Percentiles rank a stretch among this genome's conserved stretches.
These are phyloP conservation scores for Pyrus communis DNA, from an alignment of 306 rosid species.

Conservation along the genomic window DNA sequence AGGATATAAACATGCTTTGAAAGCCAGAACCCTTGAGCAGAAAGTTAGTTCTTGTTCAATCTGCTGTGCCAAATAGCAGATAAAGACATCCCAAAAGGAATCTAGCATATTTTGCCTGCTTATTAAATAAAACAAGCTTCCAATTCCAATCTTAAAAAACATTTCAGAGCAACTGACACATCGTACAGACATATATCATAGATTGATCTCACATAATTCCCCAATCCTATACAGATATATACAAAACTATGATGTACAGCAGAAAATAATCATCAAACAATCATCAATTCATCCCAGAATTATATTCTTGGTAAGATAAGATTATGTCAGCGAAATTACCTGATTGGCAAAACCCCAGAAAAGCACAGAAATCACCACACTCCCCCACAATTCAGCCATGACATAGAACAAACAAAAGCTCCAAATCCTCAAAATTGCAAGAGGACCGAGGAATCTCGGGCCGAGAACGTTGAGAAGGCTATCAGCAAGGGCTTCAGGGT, in stretches of 20 bases:
- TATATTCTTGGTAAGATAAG: background rate
- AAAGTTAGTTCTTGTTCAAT: background rate
- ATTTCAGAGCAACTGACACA: background rate
- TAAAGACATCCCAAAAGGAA: background rate
- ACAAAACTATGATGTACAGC: background rate
- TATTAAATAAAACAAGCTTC: background rate
- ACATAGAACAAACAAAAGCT: slow-evolving; percentile 95
- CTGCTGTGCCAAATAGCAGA: background rate
- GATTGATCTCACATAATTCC: background rate
- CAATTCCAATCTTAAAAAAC: background rate
- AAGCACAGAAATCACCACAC: slow-evolving; percentile 87
- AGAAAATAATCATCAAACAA: background rate
- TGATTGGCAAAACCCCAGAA: slow-evolving; percentile 99
- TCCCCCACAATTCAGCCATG: slow-evolving; percentile 99
- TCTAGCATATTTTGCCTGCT: background rate
- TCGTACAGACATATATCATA: background rate
- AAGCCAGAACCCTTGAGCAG: background rate
- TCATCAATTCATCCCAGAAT: background rate
- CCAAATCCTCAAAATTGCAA: slow-evolving; percentile 91
- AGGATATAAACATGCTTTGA: background rate
- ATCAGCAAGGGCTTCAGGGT: slow-evolving; percentile 78
- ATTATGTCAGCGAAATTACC: slow-evolving; percentile 33
- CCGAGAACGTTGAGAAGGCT: slow-evolving; percentile 75
- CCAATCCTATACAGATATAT: background rate
- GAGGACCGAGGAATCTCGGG: slow-evolving; percentile 84